Base-by-base conservation (phyloP, 257 asterid species). In the Gynochthodes officinalis region DNA sequence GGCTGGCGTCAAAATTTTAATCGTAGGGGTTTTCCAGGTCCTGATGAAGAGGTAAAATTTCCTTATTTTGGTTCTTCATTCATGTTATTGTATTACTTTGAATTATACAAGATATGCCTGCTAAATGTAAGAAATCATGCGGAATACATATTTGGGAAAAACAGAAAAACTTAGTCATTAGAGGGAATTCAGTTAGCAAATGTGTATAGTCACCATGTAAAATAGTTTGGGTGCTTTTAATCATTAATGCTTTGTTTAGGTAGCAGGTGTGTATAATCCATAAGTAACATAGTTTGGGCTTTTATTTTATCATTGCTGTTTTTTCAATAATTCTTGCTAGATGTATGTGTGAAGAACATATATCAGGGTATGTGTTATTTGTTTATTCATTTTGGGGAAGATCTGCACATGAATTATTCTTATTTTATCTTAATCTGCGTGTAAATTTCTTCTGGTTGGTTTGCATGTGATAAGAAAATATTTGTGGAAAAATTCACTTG, bases 1-100 rank as follows among this genome's bases (percentile, higher is more conserved):
- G 98, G 98, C 64, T 95, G 99, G 99, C 98, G 97, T 73, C 99
- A 95, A 78, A 86, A 81, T 73, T 95, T 95, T 82, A 87, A 67
- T 76, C 84, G 82, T 54, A 85, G 96, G 67, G 98, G 99, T 69
- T 95, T 95, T 77, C 99, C 99, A 69, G 99, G 99, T 75, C 97
- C 92, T 18, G 96, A 90, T 50, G 92, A 92, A 87, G 99, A 95
- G 99, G 99, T 95, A 85, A 81, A 66, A 28, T 21, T 0, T 50
- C 21, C n/a, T 61, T 62, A 10, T 71, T 72, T 73, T 68, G 75
- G 7, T 60, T 68, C 21, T 77, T 79, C 6, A 23, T 37, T 32
- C 55, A 53, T 4, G 15, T 42, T 62, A 49, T 67, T 59, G n/a
- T 50, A 44, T 57, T 53, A 18, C 30, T 72, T 14, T 55, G 71